A percentile compares a stretch with the other conserved stretches of the same genome.
These are phyloP conservation scores for Papiliotrema fonsecae DNA, from an alignment of 1,284 basidiomycete species.

Conservation along the genomic window DNA sequence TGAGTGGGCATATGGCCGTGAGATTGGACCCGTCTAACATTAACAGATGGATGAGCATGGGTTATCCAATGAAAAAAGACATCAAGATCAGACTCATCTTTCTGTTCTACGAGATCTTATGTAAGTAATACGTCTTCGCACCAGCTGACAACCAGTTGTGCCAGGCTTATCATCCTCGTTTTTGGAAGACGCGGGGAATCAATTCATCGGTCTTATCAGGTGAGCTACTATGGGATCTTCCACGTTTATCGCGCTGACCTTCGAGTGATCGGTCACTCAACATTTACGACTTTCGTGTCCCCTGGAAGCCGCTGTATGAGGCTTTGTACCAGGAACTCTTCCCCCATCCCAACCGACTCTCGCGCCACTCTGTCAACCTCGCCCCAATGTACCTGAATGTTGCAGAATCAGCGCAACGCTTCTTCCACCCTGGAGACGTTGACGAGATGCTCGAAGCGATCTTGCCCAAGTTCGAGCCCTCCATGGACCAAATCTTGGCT, in stretches of 20 bases:
- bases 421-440: conserved; percentile 84
- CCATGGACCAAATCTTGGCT: conserved; percentile 68
- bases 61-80: conserved; percentile 77
- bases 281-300: conserved; percentile 76
- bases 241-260: conserved; percentile 28
- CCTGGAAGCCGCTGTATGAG: conserved; percentile 81
- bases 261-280: conserved; percentile 66
- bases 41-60: conserved; percentile 69
- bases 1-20: conserved; percentile 46
- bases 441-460: conserved; percentile 77
- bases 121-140: conserved; percentile 24
- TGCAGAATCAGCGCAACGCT: conserved; percentile 72
- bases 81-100: conserved; percentile 71
- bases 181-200: conserved; percentile 51
- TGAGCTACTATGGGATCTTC: conserved; percentile 51
- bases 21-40: conserved; percentile 18
- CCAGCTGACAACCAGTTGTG: conserved; percentile 46
- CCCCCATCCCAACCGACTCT: conserved; percentile 73
- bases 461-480: conserved; percentile 64
- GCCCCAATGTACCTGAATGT: conserved; percentile 66
- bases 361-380: conserved; percentile 61
- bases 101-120: conserved; percentile 65
- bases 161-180: conserved; percentile 53
- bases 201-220: conserved; percentile 55
- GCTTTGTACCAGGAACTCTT: conserved; percentile 77